Evolutionary conservation across 1,284 basidiomycete species (phyloP), one percentile per base, ranked within the genome.

Genomic region (Gomphus sp.): DNA sequence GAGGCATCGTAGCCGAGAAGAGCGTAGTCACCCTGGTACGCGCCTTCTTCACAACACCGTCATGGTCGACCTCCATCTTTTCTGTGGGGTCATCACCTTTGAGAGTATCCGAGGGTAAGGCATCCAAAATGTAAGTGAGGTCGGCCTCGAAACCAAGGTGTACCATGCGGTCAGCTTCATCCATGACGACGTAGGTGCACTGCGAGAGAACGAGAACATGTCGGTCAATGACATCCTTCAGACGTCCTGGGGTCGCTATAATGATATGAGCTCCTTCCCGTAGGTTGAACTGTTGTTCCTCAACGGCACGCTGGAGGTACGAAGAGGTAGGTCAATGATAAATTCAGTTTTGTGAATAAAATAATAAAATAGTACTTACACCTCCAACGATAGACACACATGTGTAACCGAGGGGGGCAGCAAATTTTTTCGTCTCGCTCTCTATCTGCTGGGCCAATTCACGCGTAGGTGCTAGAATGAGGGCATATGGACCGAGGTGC

Each of bases 161-260:
- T 60, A 99, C 93, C 96, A 99, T 98, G 58, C 95, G 84, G 72
- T 99, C 96, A 18, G 97, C 97, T 76, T 99, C 96, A 72, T 99
- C 97, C 93, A 99, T 96, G 63, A 99, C 95, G 56, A 99, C 87
- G 69, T 98, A 99, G 1, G 91, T 91, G 72, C 96, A 98, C 73
- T 99, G 96, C 4, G 89, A 89, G 54, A 99, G 81, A 41, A 99
- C 95, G 39, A 99, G 79, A 52, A 98, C 92, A 70, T 92, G 93
- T 52, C 94, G 84, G 73, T 99, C 96, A 62, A 99, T 87, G 63
- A 98, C 92, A 71, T 99, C 97, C 73, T 97, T 96, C 50, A 99
- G 79, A 73, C 96, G 91, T 74, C 96, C 96, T 2, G 97, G 97
- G 0, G 96, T 99, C 28, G 96, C 97, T 64, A 99, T 98, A 68